Base-by-base conservation (phyloP, 345 rosid species). In the Rhodomyrtus tomentosa region DNA sequence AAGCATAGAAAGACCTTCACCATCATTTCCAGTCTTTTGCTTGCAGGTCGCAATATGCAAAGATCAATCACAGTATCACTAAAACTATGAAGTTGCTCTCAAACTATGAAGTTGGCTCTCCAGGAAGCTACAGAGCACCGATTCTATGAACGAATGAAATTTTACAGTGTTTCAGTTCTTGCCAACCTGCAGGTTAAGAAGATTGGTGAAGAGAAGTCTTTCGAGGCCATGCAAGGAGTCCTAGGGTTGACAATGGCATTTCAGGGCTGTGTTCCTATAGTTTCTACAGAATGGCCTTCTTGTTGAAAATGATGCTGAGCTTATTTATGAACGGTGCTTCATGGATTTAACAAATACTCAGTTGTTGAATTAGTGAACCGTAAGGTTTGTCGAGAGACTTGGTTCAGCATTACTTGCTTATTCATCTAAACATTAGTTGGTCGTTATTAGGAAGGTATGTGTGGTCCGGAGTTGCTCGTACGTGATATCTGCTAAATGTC, bases 51-150 rank as follows among this genome's bases (percentile, higher is more conserved):
- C 83, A 73, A 38, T 82, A 42, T 7, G 76, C 53, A 59, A 13
- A 59, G 74, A 62, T 16, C 74, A 62, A 18, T 32, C 74, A 62
- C 10, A 5, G 42, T 32, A 42, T 32, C 10, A 36, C 42, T 32
- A 22, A 16, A 54, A 94, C 87, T 1, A 83, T 92, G 25, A 95
- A 90, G 88, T n/a, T n/a, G n/a, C n/a, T n/a, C n/a, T n/a, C n/a
- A 16, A 54, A 94, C 87, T 1, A 83, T 92, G 25, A 95, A 90
- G 96, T 94, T 25, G 98, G 98, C 16, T n/a, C 90, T 79, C 94
- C 98, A 2, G 89, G 91, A 4, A 92, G 83, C 25, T 95, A 95
- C 82, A 84, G 45, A 25, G 94, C 89, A 48, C 80, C 16, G 0
- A 87, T 95, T 25, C 72, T 25, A 29, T 88, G 86, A 36, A 96